A percentile compares a stretch with the other conserved stretches of the same genome.
These are phyloP conservation scores for Hylodesmum podocarpum DNA, from an alignment of 306 rosid genomes.

Conservation along the genomic window DNA sequence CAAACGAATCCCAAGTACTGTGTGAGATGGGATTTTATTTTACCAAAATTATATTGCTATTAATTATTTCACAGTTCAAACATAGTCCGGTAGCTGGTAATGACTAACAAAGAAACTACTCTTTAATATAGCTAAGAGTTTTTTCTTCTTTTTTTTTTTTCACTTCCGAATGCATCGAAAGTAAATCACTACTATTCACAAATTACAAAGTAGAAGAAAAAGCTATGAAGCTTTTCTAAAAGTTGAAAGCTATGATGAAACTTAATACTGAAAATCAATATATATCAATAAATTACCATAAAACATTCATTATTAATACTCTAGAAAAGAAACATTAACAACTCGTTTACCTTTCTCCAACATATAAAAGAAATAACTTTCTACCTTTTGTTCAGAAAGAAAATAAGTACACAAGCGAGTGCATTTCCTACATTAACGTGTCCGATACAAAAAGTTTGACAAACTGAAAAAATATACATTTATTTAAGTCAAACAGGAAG, in stretches of 20 bases:
- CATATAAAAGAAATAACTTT: neutral
- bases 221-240: neutral
- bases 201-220: neutral
- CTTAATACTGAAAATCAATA: neutral
- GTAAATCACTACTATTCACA: neutral
- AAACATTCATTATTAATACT: neutral
- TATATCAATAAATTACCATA: neutral
- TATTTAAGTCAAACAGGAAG: neutral
- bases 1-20: neutral
- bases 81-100: neutral
- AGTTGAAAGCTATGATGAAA: neutral
- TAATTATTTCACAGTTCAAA: neutral
- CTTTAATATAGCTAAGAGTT: neutral
- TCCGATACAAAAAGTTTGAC: neutral
- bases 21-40: neutral
- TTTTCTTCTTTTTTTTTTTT: neutral
- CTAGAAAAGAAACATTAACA: neutral
- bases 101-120: neutral
- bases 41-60: neutral
- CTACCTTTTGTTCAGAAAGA: neutral
- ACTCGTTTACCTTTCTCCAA: neutral
- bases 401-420: neutral
- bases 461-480: neutral
- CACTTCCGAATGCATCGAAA: neutral
- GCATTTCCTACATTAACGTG: neutral